Evolutionary conservation across 495 filamentous ascomycete species (phyloP).

Genomic region (Xylaria telfairii): DNA sequence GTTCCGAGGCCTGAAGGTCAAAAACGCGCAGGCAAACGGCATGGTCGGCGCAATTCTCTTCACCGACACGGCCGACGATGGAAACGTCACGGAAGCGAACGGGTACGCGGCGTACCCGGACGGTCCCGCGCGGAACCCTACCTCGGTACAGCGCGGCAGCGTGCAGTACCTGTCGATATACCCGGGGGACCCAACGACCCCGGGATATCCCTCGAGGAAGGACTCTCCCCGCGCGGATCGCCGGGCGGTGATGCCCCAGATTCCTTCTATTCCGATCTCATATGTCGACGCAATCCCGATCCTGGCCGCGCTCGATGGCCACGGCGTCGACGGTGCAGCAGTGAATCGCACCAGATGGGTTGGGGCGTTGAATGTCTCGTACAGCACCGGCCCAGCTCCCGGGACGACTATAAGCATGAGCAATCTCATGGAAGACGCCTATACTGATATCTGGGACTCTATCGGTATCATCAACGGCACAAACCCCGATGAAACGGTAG

Average conservation of each 20-base stretch:
- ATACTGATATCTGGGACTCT: slow-evolving; percentile 83
- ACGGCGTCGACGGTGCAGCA: slow-evolving; percentile 73
- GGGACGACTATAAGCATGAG: slow-evolving; percentile 72
- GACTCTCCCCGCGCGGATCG: slow-evolving; percentile 72
- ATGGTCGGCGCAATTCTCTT: slow-evolving; percentile 85
- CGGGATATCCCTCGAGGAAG: slow-evolving; percentile 87
- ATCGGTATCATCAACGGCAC: slow-evolving; percentile 87
- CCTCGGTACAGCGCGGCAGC: slow-evolving; percentile 82
- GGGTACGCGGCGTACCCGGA: slow-evolving; percentile 78
- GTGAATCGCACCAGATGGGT: slow-evolving; percentile 76
- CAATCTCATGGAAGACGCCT: slow-evolving; percentile 82
- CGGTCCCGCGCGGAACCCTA: slow-evolving; percentile 81
- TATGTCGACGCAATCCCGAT: slow-evolving; percentile 80
- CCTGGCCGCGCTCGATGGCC: slow-evolving; percentile 78
- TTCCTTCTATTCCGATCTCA: slow-evolving; percentile 87
- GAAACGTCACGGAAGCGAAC: slow-evolving; percentile 73
- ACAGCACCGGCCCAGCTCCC: slow-evolving; percentile 83
- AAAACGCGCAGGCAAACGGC: slow-evolving; percentile 81
- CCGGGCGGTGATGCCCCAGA: slow-evolving; percentile 67
- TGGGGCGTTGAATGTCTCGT: slow-evolving; percentile 75
- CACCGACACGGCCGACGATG: slow-evolving; percentile 81
- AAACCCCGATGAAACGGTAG: slow-evolving; percentile 73
- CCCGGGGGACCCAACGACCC: slow-evolving; percentile 71
- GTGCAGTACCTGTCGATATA: slow-evolving; percentile 71
- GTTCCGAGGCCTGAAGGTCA: slow-evolving; percentile 85